Percentiles rank a stretch among this genome's conserved stretches.
Evolutionary conservation across 352 stramenopile genomes (phyloP).

Genomic region (Globisporangium sylvaticum): DNA sequence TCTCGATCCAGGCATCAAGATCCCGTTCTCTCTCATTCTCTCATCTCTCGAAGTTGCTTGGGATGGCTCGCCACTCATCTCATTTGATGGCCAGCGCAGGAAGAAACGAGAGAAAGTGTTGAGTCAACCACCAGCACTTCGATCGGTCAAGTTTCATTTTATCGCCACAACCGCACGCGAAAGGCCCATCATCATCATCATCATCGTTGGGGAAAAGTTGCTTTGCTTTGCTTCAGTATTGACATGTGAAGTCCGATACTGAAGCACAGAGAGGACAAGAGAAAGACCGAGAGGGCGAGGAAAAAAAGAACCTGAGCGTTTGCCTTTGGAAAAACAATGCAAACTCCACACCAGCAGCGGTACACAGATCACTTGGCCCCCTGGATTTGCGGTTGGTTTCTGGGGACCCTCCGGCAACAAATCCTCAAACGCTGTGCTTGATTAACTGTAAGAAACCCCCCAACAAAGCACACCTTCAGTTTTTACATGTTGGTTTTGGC

Average conservation of each 20-base stretch:
- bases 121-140: not conserved
- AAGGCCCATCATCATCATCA: not conserved
- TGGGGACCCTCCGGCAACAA: not conserved
- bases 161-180: not conserved
- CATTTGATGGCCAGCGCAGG: not conserved
- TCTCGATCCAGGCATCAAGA: not conserved
- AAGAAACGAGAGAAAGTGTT: not conserved
- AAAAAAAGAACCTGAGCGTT: not conserved
- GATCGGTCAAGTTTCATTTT: not conserved
- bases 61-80: not conserved
- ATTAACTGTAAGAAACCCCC: not conserved
- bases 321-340: not conserved
- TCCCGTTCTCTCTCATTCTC: too few relatives aligned
- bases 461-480: not conserved
- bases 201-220: not conserved
- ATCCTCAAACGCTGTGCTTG: not conserved
- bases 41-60: not conserved
- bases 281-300: not conserved
- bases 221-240: not conserved
- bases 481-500: not conserved
- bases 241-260: slow-evolving; percentile 3
- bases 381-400: not conserved
- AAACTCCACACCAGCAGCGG: not conserved
- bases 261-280: not conserved
- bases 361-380: not conserved